Base-by-base conservation (phyloP, 345 rosid species). In the Hypericum androsaemum region DNA sequence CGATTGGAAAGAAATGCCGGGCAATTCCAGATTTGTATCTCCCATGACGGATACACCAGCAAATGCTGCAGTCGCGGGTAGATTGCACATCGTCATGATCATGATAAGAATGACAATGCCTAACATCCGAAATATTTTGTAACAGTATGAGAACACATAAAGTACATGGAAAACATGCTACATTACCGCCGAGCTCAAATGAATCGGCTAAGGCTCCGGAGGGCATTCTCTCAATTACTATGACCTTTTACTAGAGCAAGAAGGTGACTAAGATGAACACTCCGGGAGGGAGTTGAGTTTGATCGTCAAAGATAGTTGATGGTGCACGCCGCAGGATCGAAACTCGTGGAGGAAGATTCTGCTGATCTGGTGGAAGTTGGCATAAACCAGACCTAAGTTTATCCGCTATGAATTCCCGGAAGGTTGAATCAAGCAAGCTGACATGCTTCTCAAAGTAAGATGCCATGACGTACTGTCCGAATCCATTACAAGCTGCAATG, bases 181-280 rank as follows among this genome's bases (percentile, higher is more conserved):
- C 0, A 48, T 22, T 0, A 48, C 10, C 59, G 84, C 95, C 85
- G 42, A 92, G 83, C 71, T 92, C 96, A 72, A 84, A 92, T 6
- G 89, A 94, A 49, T 90, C 95, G 56, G 95, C 88, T 58, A 82
- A 90, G 57, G 82, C 86, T 50, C 96, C 98, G 39, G 63, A 57
- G n/a, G 96, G 95, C 56, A 80, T 72, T 68, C 81, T 88, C 9
- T 79, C 89, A 10, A 81, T 39, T 6, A 88, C 28, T 56, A 83
- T 58, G 8, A 73, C 67, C 71, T 88, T n/a, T n/a, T 66, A 53
- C 79, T 75, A 48, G 53, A 39, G 50, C 53, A 63, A 32, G n/a
- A 6, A 10, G 64, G 68, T 6, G 53, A 61, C 54, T 43, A 47
- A 62, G 64, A 41, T 50, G 22, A 22, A 38, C 55, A 54, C 46